Conservation (phyloP, 805 yeast genomes). For the Candida parachauliodes region DNA sequence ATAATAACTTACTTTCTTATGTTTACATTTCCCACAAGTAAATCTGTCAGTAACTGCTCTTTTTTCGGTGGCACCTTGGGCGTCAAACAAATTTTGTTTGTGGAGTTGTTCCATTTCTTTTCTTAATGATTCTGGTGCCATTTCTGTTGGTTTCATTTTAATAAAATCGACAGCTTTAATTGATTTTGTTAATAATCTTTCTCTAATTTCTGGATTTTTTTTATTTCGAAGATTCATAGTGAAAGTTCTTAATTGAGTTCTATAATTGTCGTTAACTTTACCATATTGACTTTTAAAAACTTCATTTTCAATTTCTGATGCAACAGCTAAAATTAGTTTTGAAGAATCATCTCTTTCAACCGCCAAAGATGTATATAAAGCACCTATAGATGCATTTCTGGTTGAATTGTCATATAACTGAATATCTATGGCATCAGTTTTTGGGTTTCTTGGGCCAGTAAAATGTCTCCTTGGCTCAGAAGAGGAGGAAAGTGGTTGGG, state of each 20-base stretch:
- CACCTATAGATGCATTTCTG: constrained; percentile 79
- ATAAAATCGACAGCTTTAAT: constrained; percentile 64
- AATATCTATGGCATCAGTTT: constrained; percentile 75
- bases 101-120: constrained; percentile 81
- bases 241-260: constrained; percentile 80
- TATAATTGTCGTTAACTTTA: constrained; percentile 57
- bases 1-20: constrained; percentile 93
- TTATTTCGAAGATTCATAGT: constrained; percentile 85
- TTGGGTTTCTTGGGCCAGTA: constrained; percentile 65
- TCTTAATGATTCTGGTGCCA: constrained; percentile 91
- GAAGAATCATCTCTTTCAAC: constrained; percentile 64
- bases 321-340: constrained; percentile 55
- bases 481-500: constrained; percentile 10
- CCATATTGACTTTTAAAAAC: constrained; percentile 61
- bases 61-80: constrained; percentile 95
- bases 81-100: constrained; percentile 87
- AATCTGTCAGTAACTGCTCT: constrained; percentile 95
- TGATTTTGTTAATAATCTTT: constrained; percentile 62
- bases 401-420: constrained; percentile 69
- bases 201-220: constrained; percentile 81
- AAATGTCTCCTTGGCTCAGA: constrained; percentile 29
- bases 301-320: constrained; percentile 69
- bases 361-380: constrained; percentile 85
- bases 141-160: constrained; percentile 84
- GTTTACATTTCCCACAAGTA: constrained; percentile 96